Conservation (phyloP, 306 rosid genomes). For the Ormosia semicastrata region DNA sequence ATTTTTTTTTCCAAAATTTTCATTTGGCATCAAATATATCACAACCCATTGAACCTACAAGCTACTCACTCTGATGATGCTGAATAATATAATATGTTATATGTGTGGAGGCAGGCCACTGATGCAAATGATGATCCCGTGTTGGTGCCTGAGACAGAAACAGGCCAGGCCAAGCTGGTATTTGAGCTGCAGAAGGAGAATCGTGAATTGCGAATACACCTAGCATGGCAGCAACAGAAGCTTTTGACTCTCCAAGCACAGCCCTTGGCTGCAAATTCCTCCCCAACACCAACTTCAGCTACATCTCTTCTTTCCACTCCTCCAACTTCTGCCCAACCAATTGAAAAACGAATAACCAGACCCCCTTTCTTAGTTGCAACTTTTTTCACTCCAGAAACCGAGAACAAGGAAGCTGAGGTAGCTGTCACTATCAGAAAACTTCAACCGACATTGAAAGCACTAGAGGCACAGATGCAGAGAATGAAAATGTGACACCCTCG, state of each 20-base stretch:
- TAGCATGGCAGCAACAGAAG: constrained; percentile 82
- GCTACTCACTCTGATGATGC: background rate
- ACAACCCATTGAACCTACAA: background rate
- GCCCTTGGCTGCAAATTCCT: constrained; percentile 66
- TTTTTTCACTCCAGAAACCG: constrained; percentile 81
- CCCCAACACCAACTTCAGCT: constrained; percentile 79
- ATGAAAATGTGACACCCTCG: too few relatives aligned
- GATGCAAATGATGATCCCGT: constrained; percentile 60
- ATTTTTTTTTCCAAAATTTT: background rate
- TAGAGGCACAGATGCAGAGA: constrained; percentile 77
- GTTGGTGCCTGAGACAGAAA: constrained; percentile 55
- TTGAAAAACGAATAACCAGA: constrained; percentile 58
- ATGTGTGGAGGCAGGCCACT: constrained; percentile 46
- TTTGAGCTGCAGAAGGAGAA: constrained; percentile 88
- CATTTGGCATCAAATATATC: background rate
- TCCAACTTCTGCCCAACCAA: constrained; percentile 62
- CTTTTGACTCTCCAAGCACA: constrained; percentile 67
- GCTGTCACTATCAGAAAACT: constrained; percentile 49
- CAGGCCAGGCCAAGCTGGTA: constrained; percentile 77
- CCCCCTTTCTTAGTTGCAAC: constrained; percentile 64
- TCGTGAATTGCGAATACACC: constrained; percentile 70
- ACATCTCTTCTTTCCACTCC: constrained; percentile 59
- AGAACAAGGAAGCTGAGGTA: constrained; percentile 63
- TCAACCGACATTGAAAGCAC: constrained; percentile 52
- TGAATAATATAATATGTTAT: background rate